Evolutionary conservation across 805 yeast genomes (phyloP), one percentile per base, ranked within the genome.

Genomic region (Ogataea dorogensis): DNA sequence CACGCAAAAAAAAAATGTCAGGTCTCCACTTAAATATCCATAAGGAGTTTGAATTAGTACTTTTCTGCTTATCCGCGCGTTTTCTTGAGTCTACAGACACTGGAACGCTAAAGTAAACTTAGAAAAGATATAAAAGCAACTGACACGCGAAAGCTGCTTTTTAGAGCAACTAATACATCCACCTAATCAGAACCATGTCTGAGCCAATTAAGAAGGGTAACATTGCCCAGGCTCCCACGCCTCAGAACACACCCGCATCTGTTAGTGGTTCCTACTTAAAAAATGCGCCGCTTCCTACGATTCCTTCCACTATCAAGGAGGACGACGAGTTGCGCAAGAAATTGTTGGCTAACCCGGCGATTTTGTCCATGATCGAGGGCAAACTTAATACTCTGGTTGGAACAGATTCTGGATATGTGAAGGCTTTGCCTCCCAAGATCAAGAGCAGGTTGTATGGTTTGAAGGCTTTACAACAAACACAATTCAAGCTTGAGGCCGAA

Each of bases 231-330:
- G 98, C 98, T 5, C 98, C 98, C 28, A 93, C 98, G 1, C 98
- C 98, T 5, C 98, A 93, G 59, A 93, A 93, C 71, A 93, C 98
- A 1, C 98, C 98, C 11, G 86, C 98, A 3, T 79, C 91, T 22
- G 85, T 82, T 23, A 72, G 86, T 26, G 79, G 78, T 43, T 81
- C 89, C 15, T 85, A 79, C 56, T 67, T 87, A 60, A 78, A 74
- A 57, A 68, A 72, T 38, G 71, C 71, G 33, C 72, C 77, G 49
- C 77, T 76, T 15, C 79, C 81, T 14, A 63, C 70, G 20, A 75
- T 79, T 33, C 79, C 86, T 17, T 63, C 70, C 34, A 86, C 96
- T 28, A 86, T 86, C 55, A 73, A 71, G 47, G 96, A 88, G 58
- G 84, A 77, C 47, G 81, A 67, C 32, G 65, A 59, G 34, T 44